phyloP scores from a whole-genome alignment of 208 protist species.

The Crithidia sp. region DNA sequence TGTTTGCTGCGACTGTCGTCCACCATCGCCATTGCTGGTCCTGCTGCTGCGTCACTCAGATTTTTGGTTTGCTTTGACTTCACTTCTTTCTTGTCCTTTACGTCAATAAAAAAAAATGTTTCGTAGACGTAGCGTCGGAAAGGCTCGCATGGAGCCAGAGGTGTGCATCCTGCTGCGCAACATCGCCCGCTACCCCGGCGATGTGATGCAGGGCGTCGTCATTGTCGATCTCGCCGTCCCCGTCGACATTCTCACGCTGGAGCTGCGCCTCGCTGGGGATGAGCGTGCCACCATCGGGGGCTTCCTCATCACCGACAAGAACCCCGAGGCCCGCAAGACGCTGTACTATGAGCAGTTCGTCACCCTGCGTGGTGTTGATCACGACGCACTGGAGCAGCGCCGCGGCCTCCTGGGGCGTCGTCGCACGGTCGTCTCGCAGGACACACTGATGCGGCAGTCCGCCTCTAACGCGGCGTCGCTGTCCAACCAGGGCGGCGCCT shows the following conservation, averaged over 20 bases:
- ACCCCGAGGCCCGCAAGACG: constrained; percentile 44
- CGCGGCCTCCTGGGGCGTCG: constrained; percentile 3
- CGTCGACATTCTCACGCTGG: constrained; percentile 38
- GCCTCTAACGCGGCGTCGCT: neutral
- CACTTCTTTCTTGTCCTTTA: neutral
- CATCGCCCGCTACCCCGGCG: constrained; percentile 49
- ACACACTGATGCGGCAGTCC: neutral
- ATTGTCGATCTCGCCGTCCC: constrained; percentile 44
- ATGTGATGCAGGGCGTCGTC: constrained; percentile 55
- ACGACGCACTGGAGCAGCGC: constrained; percentile 32
- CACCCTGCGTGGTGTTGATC: constrained; percentile 41
- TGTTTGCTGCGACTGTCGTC: no score
- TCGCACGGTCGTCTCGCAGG: constrained; percentile 17
- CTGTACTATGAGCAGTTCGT: constrained; percentile 65
- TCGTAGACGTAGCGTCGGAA: constrained; percentile 9
- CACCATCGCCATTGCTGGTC: no score
- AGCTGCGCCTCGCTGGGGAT: constrained; percentile 42
- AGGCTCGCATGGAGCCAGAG: constrained; percentile 30
- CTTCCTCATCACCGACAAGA: constrained; percentile 30
- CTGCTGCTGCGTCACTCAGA: no score
- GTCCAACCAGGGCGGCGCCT: neutral
- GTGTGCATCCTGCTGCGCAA: constrained; percentile 41
- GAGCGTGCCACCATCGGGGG: constrained; percentile 43
- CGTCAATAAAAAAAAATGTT: constrained; percentile 20
- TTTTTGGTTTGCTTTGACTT: neutral